Conservation (phyloP, 192 early-diverging fungal genomes). For the Backusella liffmaniae region DNA sequence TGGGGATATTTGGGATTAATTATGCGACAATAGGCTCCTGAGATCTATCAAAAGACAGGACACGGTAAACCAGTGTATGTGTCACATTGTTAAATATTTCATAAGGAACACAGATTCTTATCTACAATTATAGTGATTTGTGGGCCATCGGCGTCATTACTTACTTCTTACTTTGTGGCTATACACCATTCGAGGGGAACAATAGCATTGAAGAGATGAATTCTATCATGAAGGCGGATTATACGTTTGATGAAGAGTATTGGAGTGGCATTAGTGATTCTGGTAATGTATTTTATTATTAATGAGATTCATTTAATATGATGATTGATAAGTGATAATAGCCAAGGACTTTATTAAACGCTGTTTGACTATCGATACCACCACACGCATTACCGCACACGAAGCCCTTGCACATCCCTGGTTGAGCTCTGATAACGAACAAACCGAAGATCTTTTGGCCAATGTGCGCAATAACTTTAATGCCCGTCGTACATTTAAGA, state of each 20-base stretch:
- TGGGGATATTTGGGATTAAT: no score
- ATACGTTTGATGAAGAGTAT: slow-evolving; percentile 62
- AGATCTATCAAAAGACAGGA: slow-evolving; percentile 56
- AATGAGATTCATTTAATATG: background rate
- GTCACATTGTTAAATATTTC: background rate
- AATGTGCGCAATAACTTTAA: slow-evolving; percentile 64
- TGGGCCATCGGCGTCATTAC: slow-evolving; percentile 81
- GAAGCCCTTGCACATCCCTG: slow-evolving; percentile 79
- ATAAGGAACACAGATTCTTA: background rate
- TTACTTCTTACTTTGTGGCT: slow-evolving; percentile 72
- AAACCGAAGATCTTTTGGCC: slow-evolving; percentile 53
- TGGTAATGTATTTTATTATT: slow-evolving; percentile 29
- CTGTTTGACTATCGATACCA: slow-evolving; percentile 69
- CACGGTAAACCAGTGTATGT: slow-evolving; percentile 71
- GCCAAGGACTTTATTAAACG: slow-evolving; percentile 72
- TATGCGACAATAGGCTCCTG: slow-evolving; percentile 46
- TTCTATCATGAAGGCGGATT: slow-evolving; percentile 61
- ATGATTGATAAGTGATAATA: background rate
- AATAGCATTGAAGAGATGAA: slow-evolving; percentile 50
- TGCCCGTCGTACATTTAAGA: slow-evolving; percentile 65
- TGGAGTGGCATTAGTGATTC: slow-evolving; percentile 59
- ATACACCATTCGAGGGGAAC: slow-evolving; percentile 69
- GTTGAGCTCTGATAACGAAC: slow-evolving; percentile 41
- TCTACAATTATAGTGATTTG: slow-evolving; percentile 49
- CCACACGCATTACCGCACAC: slow-evolving; percentile 66